phyloP scores from a whole-genome alignment of 2,329 filamentous ascomycete species.

The Fusarium sp. region DNA sequence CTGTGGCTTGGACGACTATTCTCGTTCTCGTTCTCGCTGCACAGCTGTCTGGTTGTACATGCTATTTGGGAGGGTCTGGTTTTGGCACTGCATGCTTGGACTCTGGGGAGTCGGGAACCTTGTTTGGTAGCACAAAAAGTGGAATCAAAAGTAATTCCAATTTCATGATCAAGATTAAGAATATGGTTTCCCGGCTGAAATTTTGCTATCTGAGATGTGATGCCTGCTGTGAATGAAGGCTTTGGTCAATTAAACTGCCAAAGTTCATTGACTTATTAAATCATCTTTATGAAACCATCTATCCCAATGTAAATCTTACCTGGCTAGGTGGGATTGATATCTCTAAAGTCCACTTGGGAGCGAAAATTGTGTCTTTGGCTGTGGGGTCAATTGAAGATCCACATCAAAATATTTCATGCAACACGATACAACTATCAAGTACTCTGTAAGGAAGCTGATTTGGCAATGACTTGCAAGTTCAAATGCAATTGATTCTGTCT shows the following conservation, averaged over 20 bases:
- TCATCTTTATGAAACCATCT: background rate
- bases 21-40: constrained; percentile 10
- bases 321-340: background rate
- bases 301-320: background rate
- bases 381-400: background rate
- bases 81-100: constrained; percentile 51
- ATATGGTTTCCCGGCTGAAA: constrained; percentile 43
- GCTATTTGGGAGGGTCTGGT: constrained; percentile 48
- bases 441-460: no score
- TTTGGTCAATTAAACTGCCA: no score
- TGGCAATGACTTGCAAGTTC: no score
- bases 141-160: constrained; percentile 51
- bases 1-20: constrained; percentile 22
- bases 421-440: background rate
- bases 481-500: no score
- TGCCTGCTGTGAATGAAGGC: no score
- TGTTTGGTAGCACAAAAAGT: constrained; percentile 50
- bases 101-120: constrained; percentile 51
- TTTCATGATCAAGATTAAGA: constrained; percentile 44
- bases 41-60: constrained; percentile 33
- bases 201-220: constrained; percentile 7
- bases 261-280: no score
- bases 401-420: background rate
- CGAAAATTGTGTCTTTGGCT: background rate
- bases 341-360: background rate